A percentile compares a stretch with the other conserved stretches of the same genome.
Conservation (phyloP, 352 stramenopile genomes). For the Pythium insidiosum region DNA sequence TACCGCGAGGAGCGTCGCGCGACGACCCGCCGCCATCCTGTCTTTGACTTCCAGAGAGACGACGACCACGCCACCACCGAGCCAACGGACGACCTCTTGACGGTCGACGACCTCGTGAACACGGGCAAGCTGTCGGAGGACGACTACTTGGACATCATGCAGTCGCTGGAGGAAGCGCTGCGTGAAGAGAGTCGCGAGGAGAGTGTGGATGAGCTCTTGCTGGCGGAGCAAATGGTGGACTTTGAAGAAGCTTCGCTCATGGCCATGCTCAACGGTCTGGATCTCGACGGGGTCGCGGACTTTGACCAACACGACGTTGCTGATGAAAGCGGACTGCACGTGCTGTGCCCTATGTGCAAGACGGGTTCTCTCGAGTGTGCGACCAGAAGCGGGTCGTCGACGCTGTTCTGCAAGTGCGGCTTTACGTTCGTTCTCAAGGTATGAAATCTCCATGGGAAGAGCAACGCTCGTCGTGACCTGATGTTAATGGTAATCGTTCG, state of each 20-base stretch:
- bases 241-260: conserved; percentile 66
- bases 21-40: conserved; percentile 12
- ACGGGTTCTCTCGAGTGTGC: conserved; percentile 20
- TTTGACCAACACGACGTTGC: not conserved
- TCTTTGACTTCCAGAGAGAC: conserved; percentile 23
- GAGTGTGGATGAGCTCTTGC: conserved; percentile 26
- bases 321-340: conserved; percentile 11
- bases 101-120: conserved; percentile 58
- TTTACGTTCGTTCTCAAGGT: conserved; percentile 41
- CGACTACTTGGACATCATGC: conserved; percentile 72
- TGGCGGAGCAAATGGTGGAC: conserved; percentile 50
- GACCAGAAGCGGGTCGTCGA: too few relatives aligned
- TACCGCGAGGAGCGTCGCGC: conserved; percentile 23
- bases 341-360: conserved; percentile 53
- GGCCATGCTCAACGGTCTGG: conserved; percentile 57
- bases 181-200: conserved; percentile 34
- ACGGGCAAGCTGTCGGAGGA: conserved; percentile 45
- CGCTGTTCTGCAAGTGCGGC: conserved; percentile 42
- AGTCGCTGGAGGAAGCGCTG: conserved; percentile 63
- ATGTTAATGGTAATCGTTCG: too few relatives aligned
- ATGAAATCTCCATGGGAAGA: too few relatives aligned
- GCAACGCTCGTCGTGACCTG: too few relatives aligned
- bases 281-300: conserved; percentile 23
- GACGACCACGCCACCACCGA: not conserved
- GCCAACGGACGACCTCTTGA: conserved; percentile 14